Evolutionary conservation across 2,329 filamentous ascomycete genomes (phyloP), one percentile per base, ranked within the genome.

Genomic region (Phaeosphaeriaceae sp.): DNA sequence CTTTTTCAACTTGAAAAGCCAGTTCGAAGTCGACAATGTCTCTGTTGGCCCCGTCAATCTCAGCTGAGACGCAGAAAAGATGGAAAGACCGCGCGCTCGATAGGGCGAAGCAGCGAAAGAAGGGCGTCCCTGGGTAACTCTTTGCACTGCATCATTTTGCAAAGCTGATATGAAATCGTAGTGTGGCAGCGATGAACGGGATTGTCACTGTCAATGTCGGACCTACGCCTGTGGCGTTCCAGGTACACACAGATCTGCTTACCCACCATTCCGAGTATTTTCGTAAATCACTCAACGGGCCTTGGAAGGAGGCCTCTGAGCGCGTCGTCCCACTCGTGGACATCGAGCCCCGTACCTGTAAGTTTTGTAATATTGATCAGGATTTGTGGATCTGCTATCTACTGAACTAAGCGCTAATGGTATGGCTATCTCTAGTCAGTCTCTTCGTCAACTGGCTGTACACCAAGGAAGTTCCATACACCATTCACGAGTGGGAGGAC

Each of bases 221-320:
- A 7, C 3, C 31, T 13, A 3, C 3, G 9, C 7, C 7, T 13
- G 31, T 36, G 13, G 11, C 7, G 31, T 36, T 36, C 11, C 31
- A 36, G 11, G 13, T 36, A 36, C 31, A 36, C 13, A 36, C 31
- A 15, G 11, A 11, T 22, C 27, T 49, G 25, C 47, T 49, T 10
- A 49, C 19, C 13, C 47, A 61, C 13, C 55, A 65, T 22, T 65
- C 63, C 0, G 60, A 56, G 1, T 69, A 63, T 51, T 69, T 67
- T 40, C 46, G 54, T 10, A 58, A 54, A 0, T 62, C 65, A 4
- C 46, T 68, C 2, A 31, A 41, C 7, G 55, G 63, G 7, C 25
- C 50, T 2, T 67, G 65, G 56, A 53, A 33, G 17, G 56, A 68
- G 22, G 53, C 51, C 6, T 21, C 19, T 20, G 42, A 45, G 42